A percentile compares a stretch with the other conserved stretches of the same genome.
phyloP scores from a whole-genome alignment of 2,329 filamentous ascomycete species.

The Alternaria alternata region DNA sequence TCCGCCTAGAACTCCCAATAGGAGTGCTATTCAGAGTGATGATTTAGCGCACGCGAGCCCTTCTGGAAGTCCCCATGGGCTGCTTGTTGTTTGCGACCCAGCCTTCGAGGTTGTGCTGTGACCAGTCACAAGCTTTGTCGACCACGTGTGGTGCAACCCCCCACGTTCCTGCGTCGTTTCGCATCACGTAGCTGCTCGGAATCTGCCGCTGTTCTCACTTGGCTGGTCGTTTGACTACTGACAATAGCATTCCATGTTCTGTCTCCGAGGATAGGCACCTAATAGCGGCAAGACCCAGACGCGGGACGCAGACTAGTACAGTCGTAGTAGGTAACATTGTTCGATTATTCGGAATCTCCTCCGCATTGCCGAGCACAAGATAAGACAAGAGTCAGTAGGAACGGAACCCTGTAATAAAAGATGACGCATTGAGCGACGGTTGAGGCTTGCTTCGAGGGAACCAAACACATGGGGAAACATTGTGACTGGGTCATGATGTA shows the following conservation, averaged over 20 bases:
- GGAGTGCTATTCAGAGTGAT: neutral
- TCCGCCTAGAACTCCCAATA: conserved; percentile 2
- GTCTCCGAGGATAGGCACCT: neutral
- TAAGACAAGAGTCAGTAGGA: conserved; percentile 8
- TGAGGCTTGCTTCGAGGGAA: neutral
- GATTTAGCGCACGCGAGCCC: neutral
- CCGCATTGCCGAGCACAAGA: conserved; percentile 21
- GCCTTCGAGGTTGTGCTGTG: neutral
- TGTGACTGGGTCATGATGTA: neutral
- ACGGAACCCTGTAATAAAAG: neutral
- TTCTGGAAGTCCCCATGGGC: conserved; percentile 5
- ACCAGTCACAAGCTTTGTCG: conserved; percentile 2
- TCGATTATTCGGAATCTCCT: conserved; percentile 18
- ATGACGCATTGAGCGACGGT: neutral
- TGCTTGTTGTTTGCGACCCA: conserved; percentile 7
- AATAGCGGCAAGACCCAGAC: conserved; percentile 6
- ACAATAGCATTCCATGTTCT: conserved; percentile 7
- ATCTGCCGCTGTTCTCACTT: neutral
- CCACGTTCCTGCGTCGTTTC: conserved; percentile 6
- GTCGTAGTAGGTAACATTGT: conserved; percentile 12
- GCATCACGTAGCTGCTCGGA: neutral
- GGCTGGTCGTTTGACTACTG: conserved; percentile 5
- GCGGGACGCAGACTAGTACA: conserved; percentile 7
- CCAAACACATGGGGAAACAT: neutral
- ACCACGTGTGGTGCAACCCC: conserved; percentile 4